Evolutionary conservation across 2,329 filamentous ascomycete species (phyloP), one percentile per base, ranked within the genome.

Genomic region (Stachybotrys chartarum): DNA sequence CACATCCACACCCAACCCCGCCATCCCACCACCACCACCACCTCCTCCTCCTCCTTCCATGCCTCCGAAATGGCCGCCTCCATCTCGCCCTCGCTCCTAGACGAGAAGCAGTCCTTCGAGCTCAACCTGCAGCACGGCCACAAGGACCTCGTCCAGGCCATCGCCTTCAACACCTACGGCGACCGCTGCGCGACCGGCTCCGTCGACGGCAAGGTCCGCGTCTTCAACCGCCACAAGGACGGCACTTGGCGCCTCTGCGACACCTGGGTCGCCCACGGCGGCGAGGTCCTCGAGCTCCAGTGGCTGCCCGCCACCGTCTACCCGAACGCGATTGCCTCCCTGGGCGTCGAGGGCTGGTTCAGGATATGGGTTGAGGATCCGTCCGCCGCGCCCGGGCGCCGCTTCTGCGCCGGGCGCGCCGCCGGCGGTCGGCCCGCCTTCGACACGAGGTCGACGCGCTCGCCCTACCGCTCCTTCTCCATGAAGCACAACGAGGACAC

Each of bases 281-380:
- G 90, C 52, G 91, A 97, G 72, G 88, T 97, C 59, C 79, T 91
- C 58, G 91, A 96, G 90, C 85, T 96, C 54, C 90, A 94, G 78
- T 97, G 93, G 92, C 89, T 96, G 56, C 90, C 91, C 1, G 89
- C 91, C 0, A 93, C 90, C 59, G 86, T 94, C 57, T 94, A 94
- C 62, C 91, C 84, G 44, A 85, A 94, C 67, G 83, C 96, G 64
- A 78, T 97, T 62, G 92, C 87, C 55, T 96, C 89, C 54, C 88
- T 97, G 57, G 91, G 90, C 59, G 88, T 93, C 65, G 93, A 97
- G 65, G 90, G 93, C 65, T 86, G 87, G 70, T 91, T 95, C 76
- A 90, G 91, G 68, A 80, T 97, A 60, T 97, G 93, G 93, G 87
- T 89, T 58, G 93, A 97, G 74, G 91, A 97, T 71, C 85, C 88